Percentiles rank a stretch among this genome's conserved stretches.
Conservation (phyloP, 371 early-diverging fungal species). For the Apophysomyces sp. region DNA sequence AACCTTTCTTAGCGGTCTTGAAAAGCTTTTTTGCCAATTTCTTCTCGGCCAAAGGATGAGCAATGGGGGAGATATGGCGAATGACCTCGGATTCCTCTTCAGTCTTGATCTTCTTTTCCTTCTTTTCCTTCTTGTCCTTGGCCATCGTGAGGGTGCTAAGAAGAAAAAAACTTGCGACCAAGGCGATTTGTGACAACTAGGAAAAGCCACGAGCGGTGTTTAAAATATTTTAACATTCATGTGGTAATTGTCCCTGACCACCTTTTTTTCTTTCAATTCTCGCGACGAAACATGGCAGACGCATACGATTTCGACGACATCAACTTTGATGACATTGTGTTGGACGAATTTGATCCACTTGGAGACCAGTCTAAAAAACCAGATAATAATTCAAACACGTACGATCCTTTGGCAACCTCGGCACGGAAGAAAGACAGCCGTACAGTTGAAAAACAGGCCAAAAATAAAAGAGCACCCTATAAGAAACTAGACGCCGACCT, state of each 20-base stretch:
- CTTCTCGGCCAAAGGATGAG: conserved; percentile 91
- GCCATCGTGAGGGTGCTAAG: conserved; percentile 72
- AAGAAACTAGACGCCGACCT: conserved; percentile 10
- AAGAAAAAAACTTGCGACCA: conserved; percentile 55
- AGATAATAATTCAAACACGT: conserved; percentile 2
- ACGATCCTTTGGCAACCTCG: conserved; percentile 9
- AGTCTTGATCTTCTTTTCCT: conserved; percentile 46
- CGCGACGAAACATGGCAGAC: background rate
- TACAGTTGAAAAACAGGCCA: background rate
- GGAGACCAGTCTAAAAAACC: background rate
- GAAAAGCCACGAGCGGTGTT: background rate
- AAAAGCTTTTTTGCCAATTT: conserved; percentile 90
- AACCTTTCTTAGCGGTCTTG: conserved; percentile 92
- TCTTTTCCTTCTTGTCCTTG: conserved; percentile 59
- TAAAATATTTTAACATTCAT: background rate
- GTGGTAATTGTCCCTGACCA: background rate
- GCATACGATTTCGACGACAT: background rate
- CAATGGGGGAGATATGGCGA: conserved; percentile 75
- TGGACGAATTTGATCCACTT: conserved; percentile 13
- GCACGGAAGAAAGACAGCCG: background rate
- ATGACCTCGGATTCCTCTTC: conserved; percentile 32
- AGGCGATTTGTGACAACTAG: background rate
- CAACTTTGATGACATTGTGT: conserved; percentile 7
- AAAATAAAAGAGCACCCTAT: background rate
- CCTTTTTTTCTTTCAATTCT: background rate